Percentiles rank a stretch among this genome's conserved stretches.
Evolutionary conservation across 768 basidiomycete genomes (phyloP).

Genomic region (Tricholoma terreum): DNA sequence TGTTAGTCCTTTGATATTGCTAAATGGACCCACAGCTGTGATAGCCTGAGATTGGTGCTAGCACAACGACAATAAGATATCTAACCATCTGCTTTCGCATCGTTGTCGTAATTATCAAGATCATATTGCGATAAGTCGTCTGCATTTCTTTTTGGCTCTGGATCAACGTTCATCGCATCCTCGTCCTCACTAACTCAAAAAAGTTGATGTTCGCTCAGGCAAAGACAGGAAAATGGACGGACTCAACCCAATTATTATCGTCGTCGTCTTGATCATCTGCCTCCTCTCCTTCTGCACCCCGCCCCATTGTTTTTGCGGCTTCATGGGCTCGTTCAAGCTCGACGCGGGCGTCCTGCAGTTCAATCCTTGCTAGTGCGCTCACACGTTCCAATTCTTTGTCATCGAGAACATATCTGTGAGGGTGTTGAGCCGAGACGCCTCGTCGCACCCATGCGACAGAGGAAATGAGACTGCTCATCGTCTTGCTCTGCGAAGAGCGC

Average conservation of each 20-base stretch:
- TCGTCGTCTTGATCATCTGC: constrained; percentile 57
- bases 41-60: constrained; percentile 8
- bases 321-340: constrained; percentile 82
- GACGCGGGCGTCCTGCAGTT: constrained; percentile 84
- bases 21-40: constrained; percentile 76
- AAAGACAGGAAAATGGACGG: constrained; percentile 36
- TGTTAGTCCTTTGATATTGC: constrained; percentile 91
- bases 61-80: constrained; percentile 6
- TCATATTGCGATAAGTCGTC: constrained; percentile 87
- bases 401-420: constrained; percentile 86
- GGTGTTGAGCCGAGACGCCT: constrained; percentile 72
- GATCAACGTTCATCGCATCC: constrained; percentile 64
- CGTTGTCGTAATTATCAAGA: constrained; percentile 89
- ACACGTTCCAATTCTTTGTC: constrained; percentile 88
- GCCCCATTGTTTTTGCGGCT: constrained; percentile 69
- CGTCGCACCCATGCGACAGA: constrained; percentile 77
- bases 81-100: constrained; percentile 41
- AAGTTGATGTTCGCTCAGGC: constrained; percentile 9
- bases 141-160: constrained; percentile 31
- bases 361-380: constrained; percentile 79
- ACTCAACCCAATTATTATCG: constrained; percentile 84
- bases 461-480: constrained; percentile 76
- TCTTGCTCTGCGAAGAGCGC: not conserved
- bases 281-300: constrained; percentile 62
- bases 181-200: constrained; percentile 33